Conservation (phyloP, 805 yeast species). For the Yarrowia sp. region DNA sequence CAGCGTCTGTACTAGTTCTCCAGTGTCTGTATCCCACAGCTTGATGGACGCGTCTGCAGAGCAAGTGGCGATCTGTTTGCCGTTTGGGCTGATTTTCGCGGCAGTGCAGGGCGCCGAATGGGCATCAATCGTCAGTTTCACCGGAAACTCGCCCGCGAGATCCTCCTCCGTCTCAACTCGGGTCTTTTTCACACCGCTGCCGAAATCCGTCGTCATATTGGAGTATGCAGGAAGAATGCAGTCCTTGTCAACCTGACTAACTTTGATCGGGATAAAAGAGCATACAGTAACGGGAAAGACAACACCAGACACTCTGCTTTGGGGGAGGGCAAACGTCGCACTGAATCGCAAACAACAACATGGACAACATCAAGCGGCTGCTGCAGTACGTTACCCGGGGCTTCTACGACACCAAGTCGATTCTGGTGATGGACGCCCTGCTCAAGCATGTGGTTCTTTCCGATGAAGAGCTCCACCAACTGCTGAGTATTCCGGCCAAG, state of each 20-base stretch:
- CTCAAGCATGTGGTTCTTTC: conserved; percentile 86
- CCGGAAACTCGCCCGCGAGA: conserved; percentile 4
- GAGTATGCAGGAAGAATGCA: conserved; percentile 32
- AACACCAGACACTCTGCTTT: conserved; percentile 1
- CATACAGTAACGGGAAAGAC: background rate
- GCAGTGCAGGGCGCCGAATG: conserved; percentile 51
- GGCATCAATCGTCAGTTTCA: conserved; percentile 27
- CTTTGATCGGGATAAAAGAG: conserved; percentile 19
- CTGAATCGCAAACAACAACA: conserved; percentile 29
- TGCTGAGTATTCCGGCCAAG: conserved; percentile 84
- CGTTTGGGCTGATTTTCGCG: conserved; percentile 68
- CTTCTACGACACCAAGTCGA: conserved; percentile 83
- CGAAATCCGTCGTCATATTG: conserved; percentile 31
- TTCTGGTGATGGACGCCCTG: conserved; percentile 85
- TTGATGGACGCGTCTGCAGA: conserved; percentile 65
- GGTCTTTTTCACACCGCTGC: conserved; percentile 10
- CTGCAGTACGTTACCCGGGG: conserved; percentile 83
- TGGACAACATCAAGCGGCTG: conserved; percentile 58
- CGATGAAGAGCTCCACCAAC: conserved; percentile 85
- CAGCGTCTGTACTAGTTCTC: conserved; percentile 49
- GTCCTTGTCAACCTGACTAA: conserved; percentile 3
- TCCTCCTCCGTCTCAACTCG: conserved; percentile 12
- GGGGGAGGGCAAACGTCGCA: background rate
- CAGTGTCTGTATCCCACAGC: conserved; percentile 58
- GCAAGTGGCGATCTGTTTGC: conserved; percentile 57